phyloP scores from a whole-genome alignment of 306 rosid genomes.

The Cucumis melo region DNA sequence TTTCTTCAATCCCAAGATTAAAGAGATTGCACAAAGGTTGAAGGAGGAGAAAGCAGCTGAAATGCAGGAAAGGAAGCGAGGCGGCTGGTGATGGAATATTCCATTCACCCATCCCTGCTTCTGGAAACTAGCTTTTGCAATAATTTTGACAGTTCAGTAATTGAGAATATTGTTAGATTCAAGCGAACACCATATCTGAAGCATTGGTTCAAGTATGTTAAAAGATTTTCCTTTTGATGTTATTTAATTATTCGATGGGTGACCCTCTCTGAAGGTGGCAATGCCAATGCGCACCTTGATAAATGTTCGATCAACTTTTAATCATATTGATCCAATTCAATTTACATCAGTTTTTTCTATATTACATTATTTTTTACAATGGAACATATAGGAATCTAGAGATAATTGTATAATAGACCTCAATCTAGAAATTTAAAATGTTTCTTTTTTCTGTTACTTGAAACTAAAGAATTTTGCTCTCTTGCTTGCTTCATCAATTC shows the following conservation, averaged over 20 bases:
- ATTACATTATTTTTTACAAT: neutral
- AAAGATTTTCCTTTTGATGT: neutral
- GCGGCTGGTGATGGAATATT: neutral
- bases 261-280: neutral
- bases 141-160: neutral
- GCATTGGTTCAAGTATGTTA: neutral
- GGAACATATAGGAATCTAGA: too few species aligned
- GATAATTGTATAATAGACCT: too few species aligned
- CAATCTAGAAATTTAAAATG: too few species aligned
- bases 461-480: too few species aligned
- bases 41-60: conserved; percentile 29
- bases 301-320: neutral
- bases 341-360: neutral
- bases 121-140: neutral
- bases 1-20: conserved; percentile 48
- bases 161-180: neutral
- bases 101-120: neutral
- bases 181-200: neutral
- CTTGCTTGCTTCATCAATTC: too few species aligned
- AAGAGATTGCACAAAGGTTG: conserved; percentile 34
- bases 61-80: conserved; percentile 22
- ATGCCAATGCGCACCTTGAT: neutral
- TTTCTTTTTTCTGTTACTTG: too few species aligned
- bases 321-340: neutral
- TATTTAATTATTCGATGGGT: neutral